A percentile compares a stretch with the other conserved stretches of the same genome.
Conservation (phyloP, 441 rosid genomes). For the Populus hybrid region DNA sequence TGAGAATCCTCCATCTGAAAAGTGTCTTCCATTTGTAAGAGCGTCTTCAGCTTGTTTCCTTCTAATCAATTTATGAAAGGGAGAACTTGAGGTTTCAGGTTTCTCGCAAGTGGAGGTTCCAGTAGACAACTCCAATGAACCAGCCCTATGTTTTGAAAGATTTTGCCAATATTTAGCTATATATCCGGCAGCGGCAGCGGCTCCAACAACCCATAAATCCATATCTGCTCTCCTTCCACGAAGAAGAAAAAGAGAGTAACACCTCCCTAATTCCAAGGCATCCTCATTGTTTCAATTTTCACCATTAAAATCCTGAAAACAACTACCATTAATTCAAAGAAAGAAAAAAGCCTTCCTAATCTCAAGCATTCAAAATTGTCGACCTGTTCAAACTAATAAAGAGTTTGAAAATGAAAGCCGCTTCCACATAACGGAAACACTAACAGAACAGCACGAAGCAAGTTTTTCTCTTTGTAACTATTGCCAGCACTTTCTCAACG, state of each 20-base stretch:
- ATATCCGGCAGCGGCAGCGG: conserved; percentile 73
- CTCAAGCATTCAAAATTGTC: not conserved
- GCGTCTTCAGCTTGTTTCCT: conserved; percentile 33
- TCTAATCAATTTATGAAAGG: conserved; percentile 19
- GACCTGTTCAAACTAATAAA: not conserved
- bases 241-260: not conserved
- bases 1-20: conserved; percentile 15
- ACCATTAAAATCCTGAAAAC: conserved; percentile 19
- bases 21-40: conserved; percentile 18
- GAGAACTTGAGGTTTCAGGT: conserved; percentile 27
- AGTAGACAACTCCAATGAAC: conserved; percentile 27
- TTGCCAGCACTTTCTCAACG: not conserved
- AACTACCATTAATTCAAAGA: conserved; percentile 21
- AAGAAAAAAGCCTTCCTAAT: not conserved
- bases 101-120: conserved; percentile 29
- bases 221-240: conserved; percentile 28
- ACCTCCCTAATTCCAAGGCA: conserved; percentile 24
- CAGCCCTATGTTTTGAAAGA: conserved; percentile 29
- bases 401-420: not conserved
- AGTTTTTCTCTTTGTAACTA: conserved; percentile 3
- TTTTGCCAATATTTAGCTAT: conserved; percentile 51
- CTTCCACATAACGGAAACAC: not conserved
- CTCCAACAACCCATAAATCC: conserved; percentile 72
- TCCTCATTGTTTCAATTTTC: conserved; percentile 21
- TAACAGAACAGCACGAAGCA: not conserved